Base-by-base conservation (phyloP, 2,329 filamentous ascomycete genomes). In the Fusarium mundagurra region DNA sequence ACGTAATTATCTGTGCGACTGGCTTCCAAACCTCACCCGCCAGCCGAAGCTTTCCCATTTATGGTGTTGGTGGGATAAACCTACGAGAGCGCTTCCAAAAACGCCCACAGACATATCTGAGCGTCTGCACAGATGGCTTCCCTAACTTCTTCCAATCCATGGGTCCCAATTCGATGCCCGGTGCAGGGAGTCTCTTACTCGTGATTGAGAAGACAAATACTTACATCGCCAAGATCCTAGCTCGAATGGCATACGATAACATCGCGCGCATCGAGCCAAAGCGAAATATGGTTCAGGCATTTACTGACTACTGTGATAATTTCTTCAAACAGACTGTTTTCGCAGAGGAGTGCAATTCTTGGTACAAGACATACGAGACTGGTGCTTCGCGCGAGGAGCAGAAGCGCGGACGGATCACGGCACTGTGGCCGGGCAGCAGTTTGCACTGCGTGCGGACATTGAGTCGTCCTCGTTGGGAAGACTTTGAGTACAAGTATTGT, bases 61-160 rank as follows among this genome's bases (percentile, higher is more conserved):
- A 63, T 3, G 66, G 66, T 27, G 48, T 69, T 1, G 6, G 29
- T 1, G 66, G 55, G 3, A 48, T 55, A 0, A 69, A 69, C 3
- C n/a, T 69, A 14, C 57, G 66, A 22, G 57, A 69, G 18, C 66
- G 66, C 27, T 69, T 69, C 17, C 48, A 54, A 11, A 69, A 64
- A 1, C 66, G 66, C 8, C 66, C 66, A 4, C 64, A 69, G 18
- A 69, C 66, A 18, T 69, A 69, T 6, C 64, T 69, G 4, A 69
- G 66, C 22, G 64, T 69, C 5, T 69, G 64, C 14, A 69, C 64
- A 33, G 64, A 69, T 16, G 64, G 66, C 0, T 69, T 69, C n/a
- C 66, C 66, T 6, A 69, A 69, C 1, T 50, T 69, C 36, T 69
- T 69, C 20, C 66, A 69, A 34, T 69, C 66, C 3, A 69, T 69